Base-by-base conservation (phyloP, 345 rosid genomes). In the Eucalyptus albens region DNA sequence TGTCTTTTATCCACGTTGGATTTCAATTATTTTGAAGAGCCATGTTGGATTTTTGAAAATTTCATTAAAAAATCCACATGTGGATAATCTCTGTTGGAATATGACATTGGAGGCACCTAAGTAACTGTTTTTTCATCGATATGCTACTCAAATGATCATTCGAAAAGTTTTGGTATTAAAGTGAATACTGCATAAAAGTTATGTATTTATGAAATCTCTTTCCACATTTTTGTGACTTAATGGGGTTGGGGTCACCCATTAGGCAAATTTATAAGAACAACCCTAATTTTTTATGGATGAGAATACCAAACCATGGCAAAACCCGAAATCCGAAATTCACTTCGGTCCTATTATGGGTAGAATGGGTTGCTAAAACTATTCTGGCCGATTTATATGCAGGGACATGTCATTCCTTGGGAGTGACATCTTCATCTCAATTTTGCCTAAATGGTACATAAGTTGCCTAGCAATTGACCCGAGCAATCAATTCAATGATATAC, bases 41-140 rank as follows among this genome's bases (percentile, higher is more conserved):
- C 60, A 56, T 8, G 60, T 60, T 0, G 4, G 67, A 60, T 60
- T 27, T 27, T 60, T 27, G 29, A 60, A 60, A 60, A 60, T 27
- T 60, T 60, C 67, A 60, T 60, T 27, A 60, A 12, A 60, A 60
- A 60, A 3, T 4, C 67, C 67, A 1, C n/a, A 27, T 24, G 67
- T 3, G 67, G 31, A 12, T 13, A 60, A 4, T 0, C n/a, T 11
- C 0, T 27, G 2, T 27, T 29, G 7, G 12, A 59, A 12, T 60
- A 60, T 60, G 4, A 5, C n/a, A 12, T 24, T 56, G 27, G 60
- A 56, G 27, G 60, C 27, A 56, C 12, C 12, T 51, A 7, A 7
- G 22, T 51, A 51, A 51, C 22, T 17, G 9, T 17, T 51, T 51
- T 51, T 51, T 51, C 56, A 51, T 51, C 1, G 4, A 17, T 51